Base-by-base conservation (phyloP, 139 green algal species). In the Spirogloea muscicola region DNA sequence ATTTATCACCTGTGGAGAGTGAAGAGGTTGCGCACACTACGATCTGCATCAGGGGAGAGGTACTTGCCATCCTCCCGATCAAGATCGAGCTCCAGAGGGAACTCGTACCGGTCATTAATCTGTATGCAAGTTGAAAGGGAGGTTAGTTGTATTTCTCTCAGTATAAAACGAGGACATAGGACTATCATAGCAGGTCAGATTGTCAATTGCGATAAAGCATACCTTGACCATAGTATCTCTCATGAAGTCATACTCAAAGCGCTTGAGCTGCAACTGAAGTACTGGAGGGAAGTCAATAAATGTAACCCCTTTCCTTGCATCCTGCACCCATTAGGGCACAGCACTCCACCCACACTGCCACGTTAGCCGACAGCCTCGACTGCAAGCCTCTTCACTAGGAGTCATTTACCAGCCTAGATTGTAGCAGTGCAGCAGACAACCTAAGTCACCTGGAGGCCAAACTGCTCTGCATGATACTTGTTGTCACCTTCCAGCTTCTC, bases 101-200 rank as follows among this genome's bases (percentile, higher is more conserved):
- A 98, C 84, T 96, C 91, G 76, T 97, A 96, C 31, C 89, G 89
- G 74, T 96, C 87, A 69, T 98, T 98, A 77, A 97, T 92, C 91
- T 95, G 89, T 16, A 25, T 25, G 18, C n/a, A 72, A 29, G 25
- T 3, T 10, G 16, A 67, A 46, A 67, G 62, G 39, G n/a, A n/a
- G n/a, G n/a, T n/a, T n/a, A n/a, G n/a, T n/a, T n/a, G n/a, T n/a
- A n/a, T 13, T 6, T 16, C 52, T 38, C 13, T 52, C 44, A 52
- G 44, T 13, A 52, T 52, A 52, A 52, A 16, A 16, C 44, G 44
- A 52, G 16, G 16, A 52, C n/a, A n/a, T n/a, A n/a, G n/a, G n/a
- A n/a, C n/a, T n/a, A n/a, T n/a, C n/a, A n/a, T n/a, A n/a, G n/a
- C n/a, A n/a, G n/a, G n/a, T n/a, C n/a, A n/a, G n/a, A n/a, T n/a